A percentile compares a stretch with the other conserved stretches of the same genome.
phyloP scores from a whole-genome alignment of 768 basidiomycete genomes.

The Tulasnella sp. region DNA sequence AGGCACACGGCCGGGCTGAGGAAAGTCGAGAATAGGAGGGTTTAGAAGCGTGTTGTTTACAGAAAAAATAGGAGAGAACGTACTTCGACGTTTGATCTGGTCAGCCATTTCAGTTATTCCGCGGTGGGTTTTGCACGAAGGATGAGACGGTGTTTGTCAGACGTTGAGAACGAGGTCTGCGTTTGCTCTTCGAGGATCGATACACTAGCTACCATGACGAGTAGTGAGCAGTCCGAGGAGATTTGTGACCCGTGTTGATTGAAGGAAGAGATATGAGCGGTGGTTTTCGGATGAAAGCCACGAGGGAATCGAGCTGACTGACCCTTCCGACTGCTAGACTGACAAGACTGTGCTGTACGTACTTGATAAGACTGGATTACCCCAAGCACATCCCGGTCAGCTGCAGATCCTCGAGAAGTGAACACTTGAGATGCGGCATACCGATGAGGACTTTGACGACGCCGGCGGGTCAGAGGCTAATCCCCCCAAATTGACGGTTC shows the following conservation, averaged over 20 bases:
- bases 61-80: background rate
- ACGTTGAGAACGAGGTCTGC: background rate
- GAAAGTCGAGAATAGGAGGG: background rate
- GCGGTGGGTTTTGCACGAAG: background rate
- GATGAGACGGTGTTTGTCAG: background rate
- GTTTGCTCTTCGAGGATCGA: background rate
- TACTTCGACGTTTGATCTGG: background rate
- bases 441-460: background rate
- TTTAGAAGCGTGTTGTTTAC: background rate
- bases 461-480: background rate
- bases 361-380: background rate
- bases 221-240: background rate
- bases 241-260: background rate
- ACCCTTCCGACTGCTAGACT: background rate
- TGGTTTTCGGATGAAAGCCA: background rate
- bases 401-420: too few relatives aligned
- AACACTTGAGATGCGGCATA: background rate
- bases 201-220: background rate
- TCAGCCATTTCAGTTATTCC: background rate
- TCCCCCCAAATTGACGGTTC: background rate
- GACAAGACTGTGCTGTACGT: background rate
- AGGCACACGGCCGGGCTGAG: constrained; percentile 7
- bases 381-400: too few relatives aligned
- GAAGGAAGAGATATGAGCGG: background rate
- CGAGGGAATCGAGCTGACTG: background rate